phyloP scores from a whole-genome alignment of 129 eudicot species.

The Tagetes patula region DNA sequence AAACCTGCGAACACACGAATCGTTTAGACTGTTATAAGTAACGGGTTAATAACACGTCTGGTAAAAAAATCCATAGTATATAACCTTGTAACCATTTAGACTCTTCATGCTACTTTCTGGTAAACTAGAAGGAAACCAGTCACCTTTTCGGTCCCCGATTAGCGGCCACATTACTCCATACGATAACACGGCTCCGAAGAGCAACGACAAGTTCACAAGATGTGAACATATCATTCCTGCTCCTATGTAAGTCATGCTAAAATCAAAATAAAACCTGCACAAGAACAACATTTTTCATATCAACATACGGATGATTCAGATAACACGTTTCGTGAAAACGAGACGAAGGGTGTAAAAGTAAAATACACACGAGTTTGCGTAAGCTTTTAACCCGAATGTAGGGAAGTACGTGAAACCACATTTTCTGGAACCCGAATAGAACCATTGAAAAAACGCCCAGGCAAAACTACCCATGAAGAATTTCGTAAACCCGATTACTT shows the following conservation, averaged over 20 bases:
- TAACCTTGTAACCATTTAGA: conserved; percentile 78
- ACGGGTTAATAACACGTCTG: neutral
- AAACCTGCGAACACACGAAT: conserved; percentile 52
- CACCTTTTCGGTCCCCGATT: conserved; percentile 55
- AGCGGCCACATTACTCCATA: conserved; percentile 96
- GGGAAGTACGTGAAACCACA: conserved; percentile 73
- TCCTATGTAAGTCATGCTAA: conserved; percentile 82
- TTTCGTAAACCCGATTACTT: conserved; percentile 62
- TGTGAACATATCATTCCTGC: conserved; percentile 99
- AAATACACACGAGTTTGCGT: conserved; percentile 48
- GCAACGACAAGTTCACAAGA: conserved; percentile 83
- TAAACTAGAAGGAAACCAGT: conserved; percentile 59
- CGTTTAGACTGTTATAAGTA: too few relatives aligned
- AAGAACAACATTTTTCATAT: conserved; percentile 9
- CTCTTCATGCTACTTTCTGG: conserved; percentile 90
- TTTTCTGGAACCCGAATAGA: conserved; percentile 56
- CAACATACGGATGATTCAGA: neutral
- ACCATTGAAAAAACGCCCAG: conserved; percentile 82
- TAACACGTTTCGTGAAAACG: neutral
- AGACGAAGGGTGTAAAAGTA: conserved; percentile 8
- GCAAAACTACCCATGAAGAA: conserved; percentile 62
- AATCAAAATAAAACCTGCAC: conserved; percentile 95
- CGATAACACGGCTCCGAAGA: conserved; percentile 80
- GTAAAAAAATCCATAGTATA: neutral
- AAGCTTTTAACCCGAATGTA: conserved; percentile 72